Conservation (phyloP, 768 basidiomycete species). For the Phanerodontia chrysosporium region DNA sequence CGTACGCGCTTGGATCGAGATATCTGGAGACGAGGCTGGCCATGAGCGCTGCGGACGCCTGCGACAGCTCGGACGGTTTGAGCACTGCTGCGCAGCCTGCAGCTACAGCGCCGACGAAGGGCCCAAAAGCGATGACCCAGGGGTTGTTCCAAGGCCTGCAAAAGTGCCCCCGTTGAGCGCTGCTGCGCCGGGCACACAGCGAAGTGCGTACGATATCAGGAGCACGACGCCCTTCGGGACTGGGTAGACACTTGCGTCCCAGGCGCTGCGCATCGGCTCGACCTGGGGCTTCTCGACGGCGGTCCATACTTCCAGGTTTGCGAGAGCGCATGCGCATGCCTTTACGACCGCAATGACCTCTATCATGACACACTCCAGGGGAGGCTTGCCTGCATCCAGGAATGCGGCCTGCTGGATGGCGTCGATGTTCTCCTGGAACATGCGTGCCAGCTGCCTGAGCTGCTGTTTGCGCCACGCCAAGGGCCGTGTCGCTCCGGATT, state of each 20-base stretch:
- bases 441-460: slow-evolving; percentile 53
- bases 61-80: slow-evolving; percentile 61
- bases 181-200: neutral
- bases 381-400: slow-evolving; percentile 20
- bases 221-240: slow-evolving; percentile 58
- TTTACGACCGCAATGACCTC: slow-evolving; percentile 46
- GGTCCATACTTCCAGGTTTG: slow-evolving; percentile 57
- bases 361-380: slow-evolving; percentile 11
- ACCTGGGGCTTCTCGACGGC: slow-evolving; percentile 34
- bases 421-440: slow-evolving; percentile 56
- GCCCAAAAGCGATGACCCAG: slow-evolving; percentile 46
- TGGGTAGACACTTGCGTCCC: slow-evolving; percentile 49
- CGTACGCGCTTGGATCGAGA: slow-evolving; percentile 45
- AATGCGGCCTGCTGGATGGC: slow-evolving; percentile 41
- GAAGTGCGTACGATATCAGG: slow-evolving; percentile 45
- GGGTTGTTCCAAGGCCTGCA: slow-evolving; percentile 68
- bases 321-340: slow-evolving; percentile 38
- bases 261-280: slow-evolving; percentile 38
- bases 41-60: slow-evolving; percentile 44
- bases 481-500: slow-evolving; percentile 40
- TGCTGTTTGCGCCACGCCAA: slow-evolving; percentile 60
- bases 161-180: neutral
- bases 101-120: slow-evolving; percentile 65
- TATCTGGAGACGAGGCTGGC: slow-evolving; percentile 47
- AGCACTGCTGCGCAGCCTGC: slow-evolving; percentile 63